A percentile compares a stretch with the other conserved stretches of the same genome.
Evolutionary conservation across 495 filamentous ascomycete genomes (phyloP).

Genomic region (Penicillium soppii): DNA sequence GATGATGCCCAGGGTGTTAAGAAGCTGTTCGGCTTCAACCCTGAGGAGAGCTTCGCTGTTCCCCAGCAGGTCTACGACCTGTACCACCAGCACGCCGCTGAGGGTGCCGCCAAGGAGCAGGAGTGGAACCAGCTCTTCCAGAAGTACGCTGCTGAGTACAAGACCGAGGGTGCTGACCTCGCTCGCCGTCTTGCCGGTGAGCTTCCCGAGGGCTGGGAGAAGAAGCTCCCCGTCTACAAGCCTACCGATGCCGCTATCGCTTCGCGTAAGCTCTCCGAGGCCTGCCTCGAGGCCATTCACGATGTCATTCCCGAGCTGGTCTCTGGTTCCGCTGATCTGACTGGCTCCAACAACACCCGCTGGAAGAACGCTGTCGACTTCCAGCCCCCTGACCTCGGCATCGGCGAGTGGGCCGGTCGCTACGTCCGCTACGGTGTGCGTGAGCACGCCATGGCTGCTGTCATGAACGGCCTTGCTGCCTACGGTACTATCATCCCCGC

Average conservation of each 20-base stretch:
- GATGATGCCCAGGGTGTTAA: slow-evolving; percentile 93
- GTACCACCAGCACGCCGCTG: slow-evolving; percentile 76
- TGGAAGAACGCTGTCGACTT: slow-evolving; percentile 98
- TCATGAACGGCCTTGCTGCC: slow-evolving; percentile 96
- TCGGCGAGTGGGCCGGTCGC: slow-evolving; percentile 86
- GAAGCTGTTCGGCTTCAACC: slow-evolving; percentile 92
- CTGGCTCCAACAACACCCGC: slow-evolving; percentile 95
- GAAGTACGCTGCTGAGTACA: slow-evolving; percentile 78
- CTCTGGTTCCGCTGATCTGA: slow-evolving; percentile 96
- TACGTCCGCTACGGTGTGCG: slow-evolving; percentile 97
- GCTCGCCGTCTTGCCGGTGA: slow-evolving; percentile 75
- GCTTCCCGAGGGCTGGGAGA: slow-evolving; percentile 97
- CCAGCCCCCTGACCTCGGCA: slow-evolving; percentile 81
- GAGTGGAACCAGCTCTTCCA: slow-evolving; percentile 94
- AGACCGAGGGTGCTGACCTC: slow-evolving; percentile 75
- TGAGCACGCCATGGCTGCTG: slow-evolving; percentile 95
- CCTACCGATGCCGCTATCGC: slow-evolving; percentile 80
- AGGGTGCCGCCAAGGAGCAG: slow-evolving; percentile 86
- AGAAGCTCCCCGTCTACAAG: slow-evolving; percentile 88
- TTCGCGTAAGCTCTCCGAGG: slow-evolving; percentile 93
- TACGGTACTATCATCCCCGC: slow-evolving; percentile 96
- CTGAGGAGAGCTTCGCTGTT: slow-evolving; percentile 88
- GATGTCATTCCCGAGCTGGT: slow-evolving; percentile 82
- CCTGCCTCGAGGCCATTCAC: slow-evolving; percentile 86
- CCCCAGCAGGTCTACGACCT: slow-evolving; percentile 92